Percentiles rank a stretch among this genome's conserved stretches.
Evolutionary conservation across 441 rosid species (phyloP).

Genomic region (Isatis lusitanica): DNA sequence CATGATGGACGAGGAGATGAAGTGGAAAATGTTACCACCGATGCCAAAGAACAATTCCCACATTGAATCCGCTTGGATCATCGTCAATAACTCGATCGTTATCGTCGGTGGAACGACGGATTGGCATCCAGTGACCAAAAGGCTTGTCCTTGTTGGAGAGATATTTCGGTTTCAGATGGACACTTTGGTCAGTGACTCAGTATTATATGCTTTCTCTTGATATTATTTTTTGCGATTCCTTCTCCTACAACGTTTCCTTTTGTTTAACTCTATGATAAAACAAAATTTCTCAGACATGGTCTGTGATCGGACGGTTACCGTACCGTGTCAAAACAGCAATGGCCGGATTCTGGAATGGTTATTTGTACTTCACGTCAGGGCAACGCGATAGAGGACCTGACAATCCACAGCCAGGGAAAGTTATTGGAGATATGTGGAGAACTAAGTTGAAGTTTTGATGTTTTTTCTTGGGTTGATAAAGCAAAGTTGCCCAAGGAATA

Average conservation of each 20-base stretch:
- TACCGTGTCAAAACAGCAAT: slow-evolving; percentile 75
- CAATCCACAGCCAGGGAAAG: slow-evolving; percentile 80
- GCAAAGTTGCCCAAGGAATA: too few species aligned
- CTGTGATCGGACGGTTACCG: slow-evolving; percentile 80
- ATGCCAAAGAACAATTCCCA: slow-evolving; percentile 89
- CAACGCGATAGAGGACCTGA: slow-evolving; percentile 88
- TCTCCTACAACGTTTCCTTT: background rate
- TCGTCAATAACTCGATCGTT: slow-evolving; percentile 68
- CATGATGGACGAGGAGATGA: slow-evolving; percentile 73
- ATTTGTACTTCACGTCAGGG: slow-evolving; percentile 86
- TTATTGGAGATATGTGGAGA: slow-evolving; percentile 83
- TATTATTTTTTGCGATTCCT: background rate
- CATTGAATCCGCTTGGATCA: slow-evolving; percentile 82
- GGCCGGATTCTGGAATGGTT: slow-evolving; percentile 77
- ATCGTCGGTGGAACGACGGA: slow-evolving; percentile 84
- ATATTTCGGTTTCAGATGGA: slow-evolving; percentile 65
- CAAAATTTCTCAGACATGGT: slow-evolving; percentile 87
- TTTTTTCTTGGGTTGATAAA: too few species aligned
- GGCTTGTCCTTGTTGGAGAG: slow-evolving; percentile 83
- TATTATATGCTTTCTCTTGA: background rate
- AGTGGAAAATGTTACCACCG: slow-evolving; percentile 71
- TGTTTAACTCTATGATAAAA: background rate
- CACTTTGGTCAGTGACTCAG: slow-evolving; percentile 62
- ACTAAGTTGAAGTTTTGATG: slow-evolving; percentile 56
- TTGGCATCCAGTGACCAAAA: slow-evolving; percentile 79